Percentiles rank a stretch among this genome's conserved stretches.
Evolutionary conservation across 148 eudicot genomes (phyloP).

Genomic region (Silene latifolia): DNA sequence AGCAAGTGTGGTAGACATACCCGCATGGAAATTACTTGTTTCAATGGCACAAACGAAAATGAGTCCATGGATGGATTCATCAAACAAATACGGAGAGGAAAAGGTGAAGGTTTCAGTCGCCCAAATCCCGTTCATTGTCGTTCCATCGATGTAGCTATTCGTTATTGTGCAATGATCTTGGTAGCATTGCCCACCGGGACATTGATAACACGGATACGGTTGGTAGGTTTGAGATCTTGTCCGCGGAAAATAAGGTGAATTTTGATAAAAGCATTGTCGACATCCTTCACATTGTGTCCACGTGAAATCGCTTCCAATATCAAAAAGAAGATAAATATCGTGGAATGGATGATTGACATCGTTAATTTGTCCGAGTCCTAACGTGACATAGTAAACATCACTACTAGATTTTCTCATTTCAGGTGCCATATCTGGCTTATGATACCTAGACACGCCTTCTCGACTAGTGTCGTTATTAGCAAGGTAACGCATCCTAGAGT

Average conservation of each 20-base stretch:
- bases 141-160: background rate
- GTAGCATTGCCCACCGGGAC: background rate
- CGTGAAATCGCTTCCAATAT: background rate
- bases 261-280: too few species aligned
- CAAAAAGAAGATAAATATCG: background rate
- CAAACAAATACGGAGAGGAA: background rate
- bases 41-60: background rate
- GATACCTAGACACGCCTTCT: too few species aligned
- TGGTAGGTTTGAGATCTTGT: background rate
- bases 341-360: background rate
- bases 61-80: background rate
- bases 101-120: background rate
- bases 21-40: too few species aligned
- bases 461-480: background rate
- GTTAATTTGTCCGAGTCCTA: background rate
- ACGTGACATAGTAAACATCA: background rate
- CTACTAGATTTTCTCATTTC: background rate
- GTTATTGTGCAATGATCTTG: background rate
- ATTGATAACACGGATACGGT: background rate
- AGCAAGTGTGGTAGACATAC: too few species aligned
- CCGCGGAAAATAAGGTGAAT: background rate
- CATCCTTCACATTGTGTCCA: background rate
- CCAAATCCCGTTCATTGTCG: background rate
- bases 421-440: background rate
- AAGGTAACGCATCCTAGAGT: background rate